These are phyloP conservation scores for Kwoniella sp. DNA, from an alignment of 768 basidiomycete species.

Conservation along the genomic window DNA sequence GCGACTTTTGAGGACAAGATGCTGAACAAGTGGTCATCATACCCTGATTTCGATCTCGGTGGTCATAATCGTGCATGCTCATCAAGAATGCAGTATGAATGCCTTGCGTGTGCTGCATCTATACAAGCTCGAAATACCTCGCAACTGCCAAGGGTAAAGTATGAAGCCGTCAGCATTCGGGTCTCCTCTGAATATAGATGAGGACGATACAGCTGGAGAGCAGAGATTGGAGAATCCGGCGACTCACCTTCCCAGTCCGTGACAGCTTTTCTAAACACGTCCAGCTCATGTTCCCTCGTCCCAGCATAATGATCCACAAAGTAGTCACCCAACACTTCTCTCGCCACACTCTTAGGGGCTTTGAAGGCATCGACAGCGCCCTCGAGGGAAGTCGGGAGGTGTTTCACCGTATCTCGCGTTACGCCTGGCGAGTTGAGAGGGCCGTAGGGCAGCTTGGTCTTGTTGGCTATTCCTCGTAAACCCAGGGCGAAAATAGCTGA, in stretches of 20 bases:
- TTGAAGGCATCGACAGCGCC: conserved; percentile 80
- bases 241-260: conserved; percentile 90
- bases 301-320: conserved; percentile 95
- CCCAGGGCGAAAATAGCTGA: conserved; percentile 86
- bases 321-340: conserved; percentile 81
- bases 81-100: too few relatives aligned
- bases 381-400: conserved; percentile 78
- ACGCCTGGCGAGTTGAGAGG: conserved; percentile 62
- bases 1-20: too few relatives aligned
- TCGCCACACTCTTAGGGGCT: conserved; percentile 72
- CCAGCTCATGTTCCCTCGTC: conserved; percentile 89
- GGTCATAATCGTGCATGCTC: too few relatives aligned
- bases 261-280: conserved; percentile 81
- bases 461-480: conserved; percentile 80
- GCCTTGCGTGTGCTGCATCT: too few relatives aligned
- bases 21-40: too few relatives aligned
- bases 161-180: too few relatives aligned
- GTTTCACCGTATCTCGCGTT: conserved; percentile 63
- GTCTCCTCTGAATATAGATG: too few relatives aligned
- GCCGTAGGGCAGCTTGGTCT: conserved; percentile 67
- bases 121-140: conserved; percentile 35
- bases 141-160: conserved; percentile 22
- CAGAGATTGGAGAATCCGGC: too few relatives aligned
- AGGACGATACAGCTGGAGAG: too few relatives aligned
- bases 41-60: too few relatives aligned